Evolutionary conservation across 768 basidiomycete genomes (phyloP), one percentile per base, ranked within the genome.

Genomic region (Gloeostereum incarnatum): DNA sequence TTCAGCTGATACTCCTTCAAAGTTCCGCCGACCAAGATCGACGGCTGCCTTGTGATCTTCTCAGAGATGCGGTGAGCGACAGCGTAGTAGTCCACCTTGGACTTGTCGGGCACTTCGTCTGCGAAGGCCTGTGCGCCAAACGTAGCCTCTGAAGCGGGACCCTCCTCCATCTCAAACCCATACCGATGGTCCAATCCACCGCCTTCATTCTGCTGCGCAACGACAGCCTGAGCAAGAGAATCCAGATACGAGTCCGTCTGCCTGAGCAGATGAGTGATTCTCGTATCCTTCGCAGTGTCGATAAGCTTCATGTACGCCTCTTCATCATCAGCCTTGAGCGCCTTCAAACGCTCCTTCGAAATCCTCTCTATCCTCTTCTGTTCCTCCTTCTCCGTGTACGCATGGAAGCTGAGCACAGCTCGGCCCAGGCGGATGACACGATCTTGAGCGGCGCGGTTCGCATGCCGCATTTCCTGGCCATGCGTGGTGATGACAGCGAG

Each of bases 281-380:
- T 85, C 7, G 94, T 97, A 52, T 99, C 96, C 59, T 99, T 99
- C 41, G 94, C 94, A 13, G 93, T 96, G 58, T 98, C 96, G 52
- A 99, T 89, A 51, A 99, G 84, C 56, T 92, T 92, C 77, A 97
- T 83, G 61, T 99, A 99, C n/a, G 90, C 93, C 61, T 97, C 96
- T 66, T 99, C 96, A 65, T 99, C 94, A 54, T 98, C 93, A 20
- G 86, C 86, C 63, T 94, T 92, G 49, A 98, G 78, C 6, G 94
- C 96, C 65, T 88, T 91, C 46, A 99, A 66, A 87, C 93, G 91
- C 59, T 98, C 96, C 66, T 98, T 98, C 32, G 86, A 81, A 31
- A 99, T 79, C 40, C 91, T 71, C 62, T 98, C 96, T 47, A 99
- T 86, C 19, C 94, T 77, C 58, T 92, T 91, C 73, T 93, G 89